Evolutionary conservation across 768 basidiomycete genomes (phyloP).

Genomic region (Kwoniella sp.): DNA sequence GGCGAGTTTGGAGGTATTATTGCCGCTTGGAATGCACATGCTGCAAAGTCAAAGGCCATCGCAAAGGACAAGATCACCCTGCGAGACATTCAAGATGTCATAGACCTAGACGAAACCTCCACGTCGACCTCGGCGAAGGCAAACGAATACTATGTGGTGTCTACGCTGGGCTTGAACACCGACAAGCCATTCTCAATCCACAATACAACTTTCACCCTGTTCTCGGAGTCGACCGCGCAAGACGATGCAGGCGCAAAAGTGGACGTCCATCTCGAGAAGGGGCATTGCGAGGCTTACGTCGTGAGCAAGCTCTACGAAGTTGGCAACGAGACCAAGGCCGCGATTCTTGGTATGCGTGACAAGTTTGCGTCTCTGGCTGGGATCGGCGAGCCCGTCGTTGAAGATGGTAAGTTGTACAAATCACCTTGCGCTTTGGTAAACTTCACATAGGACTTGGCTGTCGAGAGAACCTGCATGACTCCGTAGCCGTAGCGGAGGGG

Average conservation of each 20-base stretch:
- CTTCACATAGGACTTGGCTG: no score
- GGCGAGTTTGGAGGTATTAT: constrained; percentile 24
- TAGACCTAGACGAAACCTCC: constrained; percentile 21
- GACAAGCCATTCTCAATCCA: neutral
- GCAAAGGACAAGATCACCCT: constrained; percentile 26
- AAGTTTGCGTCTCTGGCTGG: constrained; percentile 31
- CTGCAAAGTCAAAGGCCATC: constrained; percentile 6
- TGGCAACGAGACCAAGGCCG: constrained; percentile 13
- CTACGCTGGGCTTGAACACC: no score
- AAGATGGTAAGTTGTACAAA: neutral
- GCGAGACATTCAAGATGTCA: constrained; percentile 29
- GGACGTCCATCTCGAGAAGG: constrained; percentile 16
- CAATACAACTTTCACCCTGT: neutral
- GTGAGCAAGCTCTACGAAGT: constrained; percentile 22
- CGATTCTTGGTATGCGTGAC: constrained; percentile 37
- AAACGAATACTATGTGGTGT: constrained; percentile 7
- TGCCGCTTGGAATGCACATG: constrained; percentile 37
- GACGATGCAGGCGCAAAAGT: neutral
- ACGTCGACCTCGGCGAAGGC: no score
- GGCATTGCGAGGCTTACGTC: constrained; percentile 23
- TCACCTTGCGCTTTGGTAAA: neutral
- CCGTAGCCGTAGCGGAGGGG: no score
- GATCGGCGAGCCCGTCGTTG: constrained; percentile 4
- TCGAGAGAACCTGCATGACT: no score
- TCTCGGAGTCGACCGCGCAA: neutral